A percentile compares a stretch with the other conserved stretches of the same genome.
phyloP scores from a whole-genome alignment of 2,329 filamentous ascomycete genomes.

The Arthrinium puccinioides region DNA sequence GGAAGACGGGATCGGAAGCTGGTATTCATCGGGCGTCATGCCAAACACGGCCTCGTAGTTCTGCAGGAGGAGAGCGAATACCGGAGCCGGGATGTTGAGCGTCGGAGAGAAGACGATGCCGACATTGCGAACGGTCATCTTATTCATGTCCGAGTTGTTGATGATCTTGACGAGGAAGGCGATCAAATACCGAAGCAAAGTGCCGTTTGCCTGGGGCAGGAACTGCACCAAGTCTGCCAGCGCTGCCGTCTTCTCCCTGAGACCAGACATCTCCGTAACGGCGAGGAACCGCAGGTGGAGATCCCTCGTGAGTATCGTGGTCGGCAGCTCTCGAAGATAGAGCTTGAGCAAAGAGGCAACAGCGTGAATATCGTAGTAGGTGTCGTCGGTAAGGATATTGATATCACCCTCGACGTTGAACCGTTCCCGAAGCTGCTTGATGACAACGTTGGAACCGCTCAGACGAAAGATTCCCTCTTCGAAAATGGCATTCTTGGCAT shows the following conservation, averaged over 20 bases:
- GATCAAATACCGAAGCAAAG: slow-evolving; percentile 76
- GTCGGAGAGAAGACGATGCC: slow-evolving; percentile 98
- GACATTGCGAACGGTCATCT: slow-evolving; percentile 97
- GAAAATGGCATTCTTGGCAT: slow-evolving; percentile 67
- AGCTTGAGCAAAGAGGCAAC: slow-evolving; percentile 90
- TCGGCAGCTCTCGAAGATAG: slow-evolving; percentile 86
- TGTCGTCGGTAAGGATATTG: slow-evolving; percentile 72
- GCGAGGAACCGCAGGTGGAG: slow-evolving; percentile 83
- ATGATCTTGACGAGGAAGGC: slow-evolving; percentile 88
- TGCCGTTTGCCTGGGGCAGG: slow-evolving; percentile 73
- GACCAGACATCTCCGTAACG: slow-evolving; percentile 71
- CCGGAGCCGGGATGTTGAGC: slow-evolving; percentile 87
- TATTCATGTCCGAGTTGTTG: slow-evolving; percentile 83
- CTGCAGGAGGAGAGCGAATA: slow-evolving; percentile 89
- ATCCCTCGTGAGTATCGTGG: slow-evolving; percentile 84
- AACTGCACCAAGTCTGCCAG: slow-evolving; percentile 73
- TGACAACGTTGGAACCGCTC: slow-evolving; percentile 92
- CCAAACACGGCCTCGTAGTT: slow-evolving; percentile 86
- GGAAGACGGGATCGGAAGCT: slow-evolving; percentile 40
- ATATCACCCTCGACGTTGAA: slow-evolving; percentile 93
- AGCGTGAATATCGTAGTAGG: slow-evolving; percentile 92
- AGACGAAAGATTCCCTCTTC: slow-evolving; percentile 97
- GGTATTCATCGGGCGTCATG: slow-evolving; percentile 56
- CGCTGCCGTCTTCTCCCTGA: slow-evolving; percentile 66
- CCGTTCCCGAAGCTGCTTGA: slow-evolving; percentile 82